Base-by-base conservation (phyloP, 208 protist genomes). In the Wallacemonas rigidus region DNA sequence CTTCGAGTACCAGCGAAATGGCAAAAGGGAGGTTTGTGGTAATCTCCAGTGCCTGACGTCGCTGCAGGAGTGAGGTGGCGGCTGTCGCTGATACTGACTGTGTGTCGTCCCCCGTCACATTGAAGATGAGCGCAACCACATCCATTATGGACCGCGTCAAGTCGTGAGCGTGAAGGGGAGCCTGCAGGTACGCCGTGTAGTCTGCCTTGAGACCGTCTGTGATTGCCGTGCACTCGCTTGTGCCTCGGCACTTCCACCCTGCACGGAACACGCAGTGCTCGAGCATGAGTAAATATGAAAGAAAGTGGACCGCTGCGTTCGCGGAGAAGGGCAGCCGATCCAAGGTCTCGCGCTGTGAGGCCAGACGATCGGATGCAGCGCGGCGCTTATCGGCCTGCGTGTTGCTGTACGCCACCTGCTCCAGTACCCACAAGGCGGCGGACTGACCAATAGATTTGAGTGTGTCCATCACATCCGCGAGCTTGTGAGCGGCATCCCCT, bases 1-100 rank as follows among this genome's bases (percentile, higher is more conserved):
- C 87, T 48, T 84, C 71, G 51, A 94, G 71, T 26, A 89, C 86
- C 3, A 97, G 84, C 17, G 92, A 93, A 36, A 97, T 71, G 38
- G 87, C 88, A 79, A 95, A 97, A 0, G 92, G 92, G n/a, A 97
- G 76, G 43, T 88, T 82, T 14, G 85, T 92, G 1, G 89, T 97
- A 39, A 97, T 94, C 50, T 97, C 89, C 39, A 94, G 62, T 35
- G 88, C 79, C 38, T 90, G 74, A 5, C 65, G 60, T 69, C 74
- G 86, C n/a, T 45, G 36, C 54, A 92, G 48, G 9, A 89, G 35
- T 8, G 51, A 67, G 39, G 43, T 54, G 9, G 12, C 45, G 35
- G 26, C 14, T 11, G 38, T 0, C 39, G 1, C 38, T 2, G 38
- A 53, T n/a, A 39, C 58, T 36, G 9, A 6, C 1, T 8, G 6